A percentile compares a stretch with the other conserved stretches of the same genome.
phyloP scores from a whole-genome alignment of 345 rosid species.

The Erysimum cheiranthoides region DNA sequence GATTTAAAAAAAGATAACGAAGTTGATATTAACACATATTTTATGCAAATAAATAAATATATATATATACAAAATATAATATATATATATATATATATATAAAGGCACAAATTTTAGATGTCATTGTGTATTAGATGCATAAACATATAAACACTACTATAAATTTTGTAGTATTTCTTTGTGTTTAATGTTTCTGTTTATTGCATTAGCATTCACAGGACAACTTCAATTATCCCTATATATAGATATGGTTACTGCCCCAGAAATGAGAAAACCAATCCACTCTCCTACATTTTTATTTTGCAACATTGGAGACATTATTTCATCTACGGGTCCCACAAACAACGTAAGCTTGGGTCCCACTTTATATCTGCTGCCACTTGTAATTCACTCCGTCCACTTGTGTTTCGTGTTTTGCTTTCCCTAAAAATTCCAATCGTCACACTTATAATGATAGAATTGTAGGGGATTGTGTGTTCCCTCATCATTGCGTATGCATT shows the following conservation, averaged over 20 bases:
- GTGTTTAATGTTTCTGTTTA: neutral
- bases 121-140: too few species aligned
- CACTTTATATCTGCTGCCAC: conserved; percentile 32
- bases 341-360: conserved; percentile 34
- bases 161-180: neutral
- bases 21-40: neutral
- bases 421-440: conserved; percentile 6
- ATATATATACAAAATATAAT: too few species aligned
- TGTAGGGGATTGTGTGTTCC: conserved; percentile 28
- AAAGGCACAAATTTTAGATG: too few species aligned
- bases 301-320: conserved; percentile 38
- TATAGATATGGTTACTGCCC: conserved; percentile 29
- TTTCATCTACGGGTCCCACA: conserved; percentile 23
- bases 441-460: neutral
- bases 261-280: conserved; percentile 25
- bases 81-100: too few species aligned
- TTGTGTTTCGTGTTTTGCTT: conserved; percentile 31
- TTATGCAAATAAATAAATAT: too few species aligned
- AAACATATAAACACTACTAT: neutral
- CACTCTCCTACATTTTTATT: conserved; percentile 19
- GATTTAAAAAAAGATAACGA: neutral
- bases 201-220: conserved; percentile 22
- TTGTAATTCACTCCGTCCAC: conserved; percentile 40
- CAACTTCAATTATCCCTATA: conserved; percentile 19
- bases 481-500: conserved; percentile 16